Conservation (phyloP, 495 filamentous ascomycete species). For the Penicillium desertorum region DNA sequence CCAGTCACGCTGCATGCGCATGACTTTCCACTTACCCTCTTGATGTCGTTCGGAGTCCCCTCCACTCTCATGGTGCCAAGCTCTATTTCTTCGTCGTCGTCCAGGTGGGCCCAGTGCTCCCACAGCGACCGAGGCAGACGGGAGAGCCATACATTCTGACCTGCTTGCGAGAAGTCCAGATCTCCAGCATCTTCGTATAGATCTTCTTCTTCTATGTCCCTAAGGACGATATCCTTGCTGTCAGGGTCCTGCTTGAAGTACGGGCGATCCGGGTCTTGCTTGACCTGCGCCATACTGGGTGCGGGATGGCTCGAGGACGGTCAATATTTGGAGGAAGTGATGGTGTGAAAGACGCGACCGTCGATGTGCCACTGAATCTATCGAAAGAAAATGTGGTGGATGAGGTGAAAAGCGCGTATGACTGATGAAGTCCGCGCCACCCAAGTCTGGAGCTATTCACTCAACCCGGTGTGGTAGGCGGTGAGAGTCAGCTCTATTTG, state of each 20-base stretch:
- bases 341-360: neutral
- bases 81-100: constrained; percentile 62
- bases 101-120: constrained; percentile 60
- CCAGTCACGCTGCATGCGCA: neutral
- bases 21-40: constrained; percentile 42
- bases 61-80: constrained; percentile 76
- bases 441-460: constrained; percentile 7
- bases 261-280: constrained; percentile 15
- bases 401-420: neutral
- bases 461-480: constrained; percentile 7
- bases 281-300: constrained; percentile 38
- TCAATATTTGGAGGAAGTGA: neutral
- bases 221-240: constrained; percentile 54
- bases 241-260: constrained; percentile 54
- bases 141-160: constrained; percentile 65
- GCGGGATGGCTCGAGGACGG: neutral
- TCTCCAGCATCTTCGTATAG: constrained; percentile 88
- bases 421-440: constrained; percentile 9
- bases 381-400: neutral
- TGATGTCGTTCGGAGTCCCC: constrained; percentile 50
- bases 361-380: neutral
- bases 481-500: constrained; percentile 2
- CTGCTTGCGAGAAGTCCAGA: constrained; percentile 66
- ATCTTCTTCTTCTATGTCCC: constrained; percentile 67
- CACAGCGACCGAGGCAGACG: constrained; percentile 76